Conservation (phyloP, 257 asterid genomes). For the Rhazya stricta region DNA sequence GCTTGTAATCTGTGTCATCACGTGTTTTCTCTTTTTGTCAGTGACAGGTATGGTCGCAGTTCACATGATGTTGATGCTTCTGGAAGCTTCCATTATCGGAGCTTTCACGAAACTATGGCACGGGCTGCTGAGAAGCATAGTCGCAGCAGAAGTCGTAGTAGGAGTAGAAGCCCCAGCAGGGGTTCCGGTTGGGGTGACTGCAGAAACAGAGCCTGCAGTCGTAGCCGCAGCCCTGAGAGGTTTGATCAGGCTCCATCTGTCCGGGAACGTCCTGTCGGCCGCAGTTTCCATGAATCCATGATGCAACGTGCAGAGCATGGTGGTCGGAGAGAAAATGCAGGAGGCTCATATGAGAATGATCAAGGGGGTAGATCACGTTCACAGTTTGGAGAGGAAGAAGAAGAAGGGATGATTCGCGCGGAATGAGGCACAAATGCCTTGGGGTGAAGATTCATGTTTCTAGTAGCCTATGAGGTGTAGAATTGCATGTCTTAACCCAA, state of each 20-base stretch:
- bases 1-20: neutral
- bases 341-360: neutral
- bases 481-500: neutral
- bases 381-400: constrained; percentile 19
- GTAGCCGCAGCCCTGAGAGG: constrained; percentile 63
- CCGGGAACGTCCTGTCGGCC: constrained; percentile 20
- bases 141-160: constrained; percentile 36
- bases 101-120: constrained; percentile 43
- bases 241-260: constrained; percentile 30
- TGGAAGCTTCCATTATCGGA: constrained; percentile 36
- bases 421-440: constrained; percentile 12
- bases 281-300: constrained; percentile 55
- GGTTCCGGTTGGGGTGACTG: constrained; percentile 48
- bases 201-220: constrained; percentile 30
- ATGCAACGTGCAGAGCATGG: constrained; percentile 23
- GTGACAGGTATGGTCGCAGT: constrained; percentile 41
- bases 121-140: constrained; percentile 30
- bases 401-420: constrained; percentile 29
- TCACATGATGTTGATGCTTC: constrained; percentile 29
- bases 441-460: constrained; percentile 10
- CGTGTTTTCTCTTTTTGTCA: constrained; percentile 8
- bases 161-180: constrained; percentile 55
- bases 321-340: neutral
- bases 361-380: constrained; percentile 2
- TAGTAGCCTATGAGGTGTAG: neutral